Evolutionary conservation across 2,329 filamentous ascomycete genomes (phyloP), one percentile per base, ranked within the genome.

Genomic region (Ascochyta viciae-villosae): DNA sequence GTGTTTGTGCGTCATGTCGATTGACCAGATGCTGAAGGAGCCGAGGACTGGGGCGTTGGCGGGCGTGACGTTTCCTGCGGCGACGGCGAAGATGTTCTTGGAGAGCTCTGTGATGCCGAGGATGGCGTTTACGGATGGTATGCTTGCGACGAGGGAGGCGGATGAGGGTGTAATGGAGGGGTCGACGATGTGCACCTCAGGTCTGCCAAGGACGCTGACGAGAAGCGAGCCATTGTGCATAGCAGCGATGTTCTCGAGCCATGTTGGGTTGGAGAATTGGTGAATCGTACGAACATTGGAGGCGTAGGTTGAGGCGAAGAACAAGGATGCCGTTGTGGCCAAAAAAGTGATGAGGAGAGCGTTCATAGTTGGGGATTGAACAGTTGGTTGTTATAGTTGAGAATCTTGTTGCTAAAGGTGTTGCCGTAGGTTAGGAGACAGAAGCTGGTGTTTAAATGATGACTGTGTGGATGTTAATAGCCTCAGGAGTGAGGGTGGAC

Each of bases 191-290:
- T 68, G 69, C 3, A 78, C 57, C 46, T 74, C 67, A 7, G 76
- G 66, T 19, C 47, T 43, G 37, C 70, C 67, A 9, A 77, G 52
- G 4, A 71, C 56, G 13, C 67, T 61, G n/a, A 74, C 67, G 27
- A 78, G 67, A n/a, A 78, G 58, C 24, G 74, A 65, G 13, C 74
- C 74, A 41, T 76, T 77, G n/a, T 65, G 46, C 19, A 71, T 74
- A 3, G 75, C 53, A 8, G 68, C 73, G 23, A 79, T 62, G 48
- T 79, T 79, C 55, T 79, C 77, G 34, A 72, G 53, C 67, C 67
- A 73, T 12, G 64, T 69, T 22, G 55, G 50, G 29, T 67, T 66
- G 4, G 61, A 47, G 42, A 73, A 73, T 42, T 70, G 58, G 43
- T 71, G 59, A 31, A 73, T 19, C 15, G 50, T 63, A n/a, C 53